A percentile compares a stretch with the other conserved stretches of the same genome.
phyloP scores from a whole-genome alignment of 2,329 filamentous ascomycete genomes.

The Aspergillus pseudonomiae region DNA sequence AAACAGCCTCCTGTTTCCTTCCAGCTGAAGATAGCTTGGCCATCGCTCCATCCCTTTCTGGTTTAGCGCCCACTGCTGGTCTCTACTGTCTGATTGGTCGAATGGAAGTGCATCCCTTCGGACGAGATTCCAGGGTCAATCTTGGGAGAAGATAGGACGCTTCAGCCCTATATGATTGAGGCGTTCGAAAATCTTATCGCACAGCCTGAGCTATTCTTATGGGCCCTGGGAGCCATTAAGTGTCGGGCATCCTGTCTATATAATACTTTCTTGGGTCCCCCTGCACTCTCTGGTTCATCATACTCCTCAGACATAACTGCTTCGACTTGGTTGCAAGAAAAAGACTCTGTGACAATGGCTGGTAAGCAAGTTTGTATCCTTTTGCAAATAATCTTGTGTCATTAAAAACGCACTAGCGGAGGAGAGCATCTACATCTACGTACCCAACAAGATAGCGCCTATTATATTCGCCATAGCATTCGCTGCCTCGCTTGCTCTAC shows the following conservation, averaged over 20 bases:
- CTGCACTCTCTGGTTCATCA: not conserved
- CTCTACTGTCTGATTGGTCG: not conserved
- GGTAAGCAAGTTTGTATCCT: not conserved
- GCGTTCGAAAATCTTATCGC: not conserved
- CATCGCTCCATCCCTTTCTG: not conserved
- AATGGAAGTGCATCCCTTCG: not conserved
- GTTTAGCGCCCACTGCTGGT: not conserved
- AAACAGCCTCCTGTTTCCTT: not conserved
- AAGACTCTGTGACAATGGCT: not conserved
- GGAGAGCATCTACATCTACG: conserved; percentile 51
- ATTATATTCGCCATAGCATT: conserved; percentile 57
- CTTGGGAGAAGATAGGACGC: not conserved
- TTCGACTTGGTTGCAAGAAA: rapidly evolving
- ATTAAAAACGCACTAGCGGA: not conserved
- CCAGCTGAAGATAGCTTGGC: not conserved
- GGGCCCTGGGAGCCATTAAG: not conserved
- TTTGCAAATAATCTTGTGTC: not conserved
- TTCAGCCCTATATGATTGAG: not conserved
- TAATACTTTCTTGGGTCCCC: not conserved
- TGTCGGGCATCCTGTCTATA: not conserved
- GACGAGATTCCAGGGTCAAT: not conserved
- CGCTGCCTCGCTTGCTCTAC: conserved; percentile 36
- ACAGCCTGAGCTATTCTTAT: not conserved
- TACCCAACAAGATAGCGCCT: conserved; percentile 58
- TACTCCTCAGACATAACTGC: not conserved